Percentiles rank a stretch among this genome's conserved stretches.
Conservation (phyloP, 306 rosid species). For the Trichosanthes truncata region DNA sequence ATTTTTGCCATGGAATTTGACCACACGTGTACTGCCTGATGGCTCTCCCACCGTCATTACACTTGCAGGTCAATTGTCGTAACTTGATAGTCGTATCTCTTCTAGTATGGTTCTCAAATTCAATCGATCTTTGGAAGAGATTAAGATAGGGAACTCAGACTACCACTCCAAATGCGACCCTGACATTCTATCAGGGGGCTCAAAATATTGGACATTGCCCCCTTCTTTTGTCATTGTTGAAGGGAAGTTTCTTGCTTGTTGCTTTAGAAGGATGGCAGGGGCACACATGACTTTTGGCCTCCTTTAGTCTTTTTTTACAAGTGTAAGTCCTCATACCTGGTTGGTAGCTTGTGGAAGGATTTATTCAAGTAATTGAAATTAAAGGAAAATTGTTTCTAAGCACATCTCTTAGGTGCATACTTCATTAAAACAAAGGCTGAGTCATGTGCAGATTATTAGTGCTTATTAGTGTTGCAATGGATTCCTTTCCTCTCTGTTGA, state of each 20-base stretch:
- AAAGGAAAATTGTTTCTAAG: not conserved
- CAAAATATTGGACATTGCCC: not conserved
- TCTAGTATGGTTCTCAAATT: not conserved
- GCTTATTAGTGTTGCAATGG: not conserved
- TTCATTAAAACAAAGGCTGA: not conserved
- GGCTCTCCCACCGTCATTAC: not conserved
- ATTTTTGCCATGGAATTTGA: not conserved
- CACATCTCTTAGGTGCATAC: not conserved
- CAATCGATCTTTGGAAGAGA: not conserved
- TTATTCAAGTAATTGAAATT: not conserved
- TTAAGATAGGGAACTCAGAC: not conserved
- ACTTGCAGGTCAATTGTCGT: not conserved
- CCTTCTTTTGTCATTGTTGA: not conserved
- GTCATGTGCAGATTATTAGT: not conserved
- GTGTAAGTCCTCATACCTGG: not conserved
- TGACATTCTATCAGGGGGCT: not conserved
- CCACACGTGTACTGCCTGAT: not conserved
- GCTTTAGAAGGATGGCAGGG: not conserved
- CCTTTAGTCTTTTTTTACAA: not conserved
- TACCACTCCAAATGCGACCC: not conserved
- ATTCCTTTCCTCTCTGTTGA: not conserved
- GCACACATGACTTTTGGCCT: not conserved
- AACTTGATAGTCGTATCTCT: not conserved
- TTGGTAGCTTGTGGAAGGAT: not conserved
- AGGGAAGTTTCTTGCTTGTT: not conserved